Evolutionary conservation across 345 rosid species (phyloP), one percentile per base, ranked within the genome.

Genomic region (Theobroma cacao): DNA sequence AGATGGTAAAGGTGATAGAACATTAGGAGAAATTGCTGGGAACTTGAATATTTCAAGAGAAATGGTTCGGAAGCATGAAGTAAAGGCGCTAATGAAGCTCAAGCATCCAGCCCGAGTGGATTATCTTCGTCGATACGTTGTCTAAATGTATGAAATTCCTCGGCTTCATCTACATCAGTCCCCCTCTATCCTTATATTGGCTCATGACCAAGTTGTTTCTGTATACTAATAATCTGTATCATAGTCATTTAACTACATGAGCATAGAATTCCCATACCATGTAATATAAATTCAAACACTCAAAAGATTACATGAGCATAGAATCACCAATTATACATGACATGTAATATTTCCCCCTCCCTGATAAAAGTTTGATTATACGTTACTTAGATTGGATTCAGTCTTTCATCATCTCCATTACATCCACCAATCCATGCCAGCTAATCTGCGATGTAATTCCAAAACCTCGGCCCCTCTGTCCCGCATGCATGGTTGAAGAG

Each of bases 11-110:
- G 99, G 99, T 4, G 97, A 91, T 67, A 86, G 99, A 79, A 91
- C 99, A 26, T 52, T 96, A 59, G 96, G 97, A 62, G 98, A 96
- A 89, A 94, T 96, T 45, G 97, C 97, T 0, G 95, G 95, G 64
- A 96, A 94, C 86, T 87, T 96, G 78, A 91, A 90, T 80, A 94
- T 96, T 80, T 96, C 99, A 0, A 89, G 99, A 80, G 99, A 96
- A 85, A 96, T 96, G 99, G 98, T 96, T 33, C 83, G 99, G 80
- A 96, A 96, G 81, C 92, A 96, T 80, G 98, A 96, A 85, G 94
- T 92, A 33, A 96, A 94, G 88, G 99, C 94, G 0, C 85, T 96
- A 74, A 89, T 96, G 99, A 96, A 96, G 89, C 99, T 96, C 77
- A 96, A 92, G 84, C 98, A 94, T 82, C 98, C 95, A 17, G 89